These are phyloP conservation scores for Penicillium brasilianum DNA, from an alignment of 2,329 filamentous ascomycete genomes.

Conservation along the genomic window DNA sequence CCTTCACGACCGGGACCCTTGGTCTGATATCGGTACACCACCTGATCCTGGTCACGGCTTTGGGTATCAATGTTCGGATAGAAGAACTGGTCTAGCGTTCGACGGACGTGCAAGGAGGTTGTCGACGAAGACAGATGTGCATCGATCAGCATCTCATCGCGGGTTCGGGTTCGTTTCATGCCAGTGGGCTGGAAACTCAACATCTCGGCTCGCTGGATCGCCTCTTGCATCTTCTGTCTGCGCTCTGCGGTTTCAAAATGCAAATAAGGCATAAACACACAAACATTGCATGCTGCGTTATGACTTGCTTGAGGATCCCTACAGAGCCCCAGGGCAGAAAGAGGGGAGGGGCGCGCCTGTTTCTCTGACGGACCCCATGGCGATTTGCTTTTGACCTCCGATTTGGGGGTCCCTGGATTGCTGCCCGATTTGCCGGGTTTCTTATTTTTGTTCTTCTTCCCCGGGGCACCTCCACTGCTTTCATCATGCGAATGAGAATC, in stretches of 20 bases:
- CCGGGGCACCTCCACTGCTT: slow-evolving; percentile 20
- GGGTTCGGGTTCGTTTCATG: slow-evolving; percentile 39
- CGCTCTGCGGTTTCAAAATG: slow-evolving; percentile 66
- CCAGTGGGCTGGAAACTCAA: slow-evolving; percentile 28
- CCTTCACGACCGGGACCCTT: slow-evolving; percentile 40
- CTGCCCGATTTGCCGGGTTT: slow-evolving; percentile 37
- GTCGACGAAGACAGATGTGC: slow-evolving; percentile 45
- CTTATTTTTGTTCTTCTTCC: slow-evolving; percentile 37
- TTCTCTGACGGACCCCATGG: slow-evolving; percentile 41
- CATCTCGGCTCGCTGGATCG: slow-evolving; percentile 50
- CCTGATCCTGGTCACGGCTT: slow-evolving; percentile 65
- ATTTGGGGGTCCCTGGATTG: slow-evolving; percentile 31
- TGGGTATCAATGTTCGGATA: slow-evolving; percentile 66
- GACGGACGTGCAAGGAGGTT: slow-evolving; percentile 58
- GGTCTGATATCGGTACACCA: slow-evolving; percentile 65
- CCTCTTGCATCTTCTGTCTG: slow-evolving; percentile 61
- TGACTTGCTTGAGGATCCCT: slow-evolving; percentile 30
- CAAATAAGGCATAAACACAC: slow-evolving; percentile 66
- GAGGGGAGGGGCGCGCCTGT: slow-evolving; percentile 25
- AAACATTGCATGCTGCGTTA: slow-evolving; percentile 35
- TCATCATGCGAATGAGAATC: slow-evolving; percentile 37
- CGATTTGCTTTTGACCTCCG: slow-evolving; percentile 37
- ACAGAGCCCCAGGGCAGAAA: slow-evolving; percentile 45
- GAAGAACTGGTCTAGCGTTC: slow-evolving; percentile 69
- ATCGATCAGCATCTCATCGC: slow-evolving; percentile 43